Conservation (phyloP, 495 filamentous ascomycete genomes). For the Hypomontagnella submonticulosa region DNA sequence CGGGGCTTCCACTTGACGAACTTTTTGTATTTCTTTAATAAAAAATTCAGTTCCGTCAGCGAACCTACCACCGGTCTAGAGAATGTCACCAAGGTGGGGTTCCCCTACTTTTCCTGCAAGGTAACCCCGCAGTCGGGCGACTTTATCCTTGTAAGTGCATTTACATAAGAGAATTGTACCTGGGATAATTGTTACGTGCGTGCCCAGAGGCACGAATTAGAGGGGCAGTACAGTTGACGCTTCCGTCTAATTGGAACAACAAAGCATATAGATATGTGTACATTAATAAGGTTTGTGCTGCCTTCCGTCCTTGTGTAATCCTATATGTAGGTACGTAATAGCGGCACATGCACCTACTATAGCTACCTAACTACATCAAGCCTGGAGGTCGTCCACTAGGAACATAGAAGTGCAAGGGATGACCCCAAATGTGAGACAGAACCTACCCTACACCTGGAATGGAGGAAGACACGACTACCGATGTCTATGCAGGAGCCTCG, state of each 20-base stretch:
- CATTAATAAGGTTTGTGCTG: too few relatives aligned
- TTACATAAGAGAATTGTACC: constrained; percentile 6
- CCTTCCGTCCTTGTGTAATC: too few relatives aligned
- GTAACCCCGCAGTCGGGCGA: constrained; percentile 40
- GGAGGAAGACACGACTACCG: too few relatives aligned
- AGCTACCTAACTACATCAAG: too few relatives aligned
- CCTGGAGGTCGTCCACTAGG: too few relatives aligned
- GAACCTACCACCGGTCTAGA: constrained; percentile 7
- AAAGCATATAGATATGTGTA: not conserved
- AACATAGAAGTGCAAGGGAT: too few relatives aligned
- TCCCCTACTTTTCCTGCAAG: constrained; percentile 20
- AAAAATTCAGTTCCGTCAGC: constrained; percentile 36
- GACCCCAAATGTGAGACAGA: too few relatives aligned
- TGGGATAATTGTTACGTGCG: not conserved
- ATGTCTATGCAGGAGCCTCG: too few relatives aligned
- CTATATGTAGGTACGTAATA: too few relatives aligned
- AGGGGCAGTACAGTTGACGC: not conserved
- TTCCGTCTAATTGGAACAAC: constrained; percentile 19
- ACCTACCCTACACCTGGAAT: too few relatives aligned
- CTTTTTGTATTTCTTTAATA: constrained; percentile 34
- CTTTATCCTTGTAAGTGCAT: constrained; percentile 18
- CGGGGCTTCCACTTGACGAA: constrained; percentile 19
- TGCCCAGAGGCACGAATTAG: too few relatives aligned
- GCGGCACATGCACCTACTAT: too few relatives aligned
- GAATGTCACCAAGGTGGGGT: constrained; percentile 32